Base-by-base conservation (phyloP, 768 basidiomycete genomes). In the Hypholoma fasciculare region DNA sequence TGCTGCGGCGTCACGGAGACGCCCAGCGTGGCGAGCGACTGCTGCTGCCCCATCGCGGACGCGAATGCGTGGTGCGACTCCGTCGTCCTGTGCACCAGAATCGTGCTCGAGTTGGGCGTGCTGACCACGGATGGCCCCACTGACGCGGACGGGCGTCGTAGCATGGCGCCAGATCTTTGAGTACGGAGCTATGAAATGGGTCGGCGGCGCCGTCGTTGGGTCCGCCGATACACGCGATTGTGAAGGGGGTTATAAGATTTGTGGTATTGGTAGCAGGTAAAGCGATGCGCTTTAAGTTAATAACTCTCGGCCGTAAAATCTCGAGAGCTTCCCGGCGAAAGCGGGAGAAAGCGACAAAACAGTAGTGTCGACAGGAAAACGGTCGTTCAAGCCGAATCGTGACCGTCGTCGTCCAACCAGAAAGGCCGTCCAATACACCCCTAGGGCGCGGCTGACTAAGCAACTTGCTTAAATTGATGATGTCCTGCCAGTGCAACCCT, bases 1-100 rank as follows among this genome's bases (percentile, higher is more conserved):
- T 92, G 89, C 68, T 95, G 90, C 1, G 89, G 87, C 1, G 84
- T 84, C 7, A 81, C 76, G 37, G 76, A 68, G 17, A 69, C 70
- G 19, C 65, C 72, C 19, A 76, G 61, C 7, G 75, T 69, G 8
- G 71, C 68, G 19, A 74, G 64, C 8, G 76, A 75, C 11, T 74
- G 71, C n/a, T 68, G 69, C 37, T 71, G 71, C n/a, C 62, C 38
- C 48, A 49, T 49, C 19, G 61, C 48, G 2, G 56, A 46, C n/a
- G 62, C 56, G 53, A 75, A 68, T 11, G 62, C 72, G 59, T 83
- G 81, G 60, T 84, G 76, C 2, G 88, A 87, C 57, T 89, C 89
- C 56, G 81, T 84, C 66, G 81, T 85, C 72, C 78, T 82, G 66
- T 88, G 87, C 6, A 78, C 78, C 54, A 84, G 82, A 20, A 79